phyloP scores from a whole-genome alignment of 2,329 filamentous ascomycete species.

The Colletotrichum musicola region DNA sequence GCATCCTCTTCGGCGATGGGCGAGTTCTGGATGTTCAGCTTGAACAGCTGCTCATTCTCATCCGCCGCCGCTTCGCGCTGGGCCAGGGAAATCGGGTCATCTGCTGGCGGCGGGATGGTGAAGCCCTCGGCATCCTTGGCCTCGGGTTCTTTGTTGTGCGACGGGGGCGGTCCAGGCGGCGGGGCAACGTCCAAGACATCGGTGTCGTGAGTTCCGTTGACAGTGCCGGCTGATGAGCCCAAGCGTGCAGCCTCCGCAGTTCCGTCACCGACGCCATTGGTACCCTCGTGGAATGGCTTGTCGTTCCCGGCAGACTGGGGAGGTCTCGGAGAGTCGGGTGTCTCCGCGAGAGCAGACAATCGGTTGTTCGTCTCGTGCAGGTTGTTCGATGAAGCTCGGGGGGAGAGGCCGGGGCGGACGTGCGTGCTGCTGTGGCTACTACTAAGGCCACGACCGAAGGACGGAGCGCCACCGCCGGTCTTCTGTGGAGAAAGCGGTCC shows the following conservation, averaged over 20 bases:
- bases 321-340: slow-evolving; percentile 56
- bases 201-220: slow-evolving; percentile 62
- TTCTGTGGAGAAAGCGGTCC: slow-evolving; percentile 69
- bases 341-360: slow-evolving; percentile 70
- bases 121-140: slow-evolving; percentile 82
- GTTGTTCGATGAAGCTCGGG: slow-evolving; percentile 70
- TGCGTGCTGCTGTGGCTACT: slow-evolving; percentile 69
- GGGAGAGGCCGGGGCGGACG: slow-evolving; percentile 61
- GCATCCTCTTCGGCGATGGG: slow-evolving; percentile 84
- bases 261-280: slow-evolving; percentile 59
- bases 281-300: slow-evolving; percentile 55
- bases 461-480: slow-evolving; percentile 51
- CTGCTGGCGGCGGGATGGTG: slow-evolving; percentile 74
- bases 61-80: slow-evolving; percentile 75
- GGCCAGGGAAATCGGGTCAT: slow-evolving; percentile 78
- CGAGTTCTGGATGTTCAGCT: slow-evolving; percentile 82
- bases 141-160: slow-evolving; percentile 53
- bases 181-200: slow-evolving; percentile 66
- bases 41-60: slow-evolving; percentile 77
- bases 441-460: slow-evolving; percentile 72
- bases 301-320: slow-evolving; percentile 44
- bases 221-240: slow-evolving; percentile 48
- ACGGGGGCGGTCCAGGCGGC: slow-evolving; percentile 64
- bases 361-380: slow-evolving; percentile 65
- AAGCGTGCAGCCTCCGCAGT: slow-evolving; percentile 48